Conservation (phyloP, 192 early-diverging fungal genomes). For the Diversispora epigaea region DNA sequence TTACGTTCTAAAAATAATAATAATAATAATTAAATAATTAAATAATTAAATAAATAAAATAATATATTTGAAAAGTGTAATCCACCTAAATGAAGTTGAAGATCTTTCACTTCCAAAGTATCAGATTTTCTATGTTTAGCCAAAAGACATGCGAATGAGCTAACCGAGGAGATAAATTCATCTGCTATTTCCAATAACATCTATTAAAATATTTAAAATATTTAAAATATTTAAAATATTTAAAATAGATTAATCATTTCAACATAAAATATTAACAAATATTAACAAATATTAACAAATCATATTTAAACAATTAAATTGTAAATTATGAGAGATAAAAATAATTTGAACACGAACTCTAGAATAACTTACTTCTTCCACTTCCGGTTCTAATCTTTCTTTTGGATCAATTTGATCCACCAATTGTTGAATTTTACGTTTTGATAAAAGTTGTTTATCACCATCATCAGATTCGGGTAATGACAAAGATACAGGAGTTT, state of each 20-base stretch:
- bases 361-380: conserved; percentile 66
- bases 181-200: conserved; percentile 82
- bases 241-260: background rate
- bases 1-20: conserved; percentile 62
- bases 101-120: conserved; percentile 79
- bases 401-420: conserved; percentile 81
- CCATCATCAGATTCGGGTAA: background rate
- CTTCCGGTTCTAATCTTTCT: conserved; percentile 77
- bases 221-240: background rate
- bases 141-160: conserved; percentile 76
- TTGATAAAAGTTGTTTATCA: conserved; percentile 35
- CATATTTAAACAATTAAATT: no score
- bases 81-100: conserved; percentile 78
- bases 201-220: conserved; percentile 34
- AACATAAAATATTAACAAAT: background rate
- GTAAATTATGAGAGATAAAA: no score
- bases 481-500: background rate
- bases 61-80: conserved; percentile 33
- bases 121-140: conserved; percentile 81
- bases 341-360: no score
- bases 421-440: conserved; percentile 82
- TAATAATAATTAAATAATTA: background rate
- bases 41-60: background rate
- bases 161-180: conserved; percentile 85
- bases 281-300: no score